phyloP scores from a whole-genome alignment of 106 monocot species.

The Gastrodia elata region DNA sequence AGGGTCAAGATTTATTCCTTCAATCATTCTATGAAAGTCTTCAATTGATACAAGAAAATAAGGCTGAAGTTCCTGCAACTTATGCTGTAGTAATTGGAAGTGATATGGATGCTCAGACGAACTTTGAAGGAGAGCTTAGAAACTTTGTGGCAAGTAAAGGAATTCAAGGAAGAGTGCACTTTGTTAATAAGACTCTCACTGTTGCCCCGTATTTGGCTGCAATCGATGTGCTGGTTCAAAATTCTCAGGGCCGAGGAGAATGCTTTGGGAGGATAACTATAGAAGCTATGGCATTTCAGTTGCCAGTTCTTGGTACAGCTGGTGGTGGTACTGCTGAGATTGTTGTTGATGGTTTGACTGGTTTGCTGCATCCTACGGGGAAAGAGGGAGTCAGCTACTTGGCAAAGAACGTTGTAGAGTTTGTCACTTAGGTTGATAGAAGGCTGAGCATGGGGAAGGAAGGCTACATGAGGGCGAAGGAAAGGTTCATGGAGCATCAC shows the following conservation, averaged over 20 bases:
- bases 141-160: conserved; percentile 58
- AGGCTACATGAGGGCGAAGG: conserved; percentile 78
- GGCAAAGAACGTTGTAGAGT: conserved; percentile 73
- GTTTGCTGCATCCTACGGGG: conserved; percentile 78
- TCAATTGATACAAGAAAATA: conserved; percentile 54
- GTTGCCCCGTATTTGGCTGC: conserved; percentile 92
- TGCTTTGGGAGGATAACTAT: conserved; percentile 99
- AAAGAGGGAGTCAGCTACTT: conserved; percentile 66
- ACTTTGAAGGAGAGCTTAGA: conserved; percentile 72
- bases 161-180: conserved; percentile 68
- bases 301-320: conserved; percentile 90
- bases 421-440: conserved; percentile 53
- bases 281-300: conserved; percentile 99
- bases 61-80: conserved; percentile 67
- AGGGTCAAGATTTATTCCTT: conserved; percentile 90
- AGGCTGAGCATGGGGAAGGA: conserved; percentile 64
- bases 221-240: conserved; percentile 90
- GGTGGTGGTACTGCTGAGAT: conserved; percentile 96
- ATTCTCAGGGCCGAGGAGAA: conserved; percentile 96
- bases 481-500: conserved; percentile 82
- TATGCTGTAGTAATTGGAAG: conserved; percentile 90
- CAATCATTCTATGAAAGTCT: conserved; percentile 74
- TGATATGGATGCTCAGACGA: conserved; percentile 89
- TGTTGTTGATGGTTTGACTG: conserved; percentile 70
- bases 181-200: conserved; percentile 85